Base-by-base conservation (phyloP, 805 yeast genomes). In the Metschnikowia continentalis region DNA sequence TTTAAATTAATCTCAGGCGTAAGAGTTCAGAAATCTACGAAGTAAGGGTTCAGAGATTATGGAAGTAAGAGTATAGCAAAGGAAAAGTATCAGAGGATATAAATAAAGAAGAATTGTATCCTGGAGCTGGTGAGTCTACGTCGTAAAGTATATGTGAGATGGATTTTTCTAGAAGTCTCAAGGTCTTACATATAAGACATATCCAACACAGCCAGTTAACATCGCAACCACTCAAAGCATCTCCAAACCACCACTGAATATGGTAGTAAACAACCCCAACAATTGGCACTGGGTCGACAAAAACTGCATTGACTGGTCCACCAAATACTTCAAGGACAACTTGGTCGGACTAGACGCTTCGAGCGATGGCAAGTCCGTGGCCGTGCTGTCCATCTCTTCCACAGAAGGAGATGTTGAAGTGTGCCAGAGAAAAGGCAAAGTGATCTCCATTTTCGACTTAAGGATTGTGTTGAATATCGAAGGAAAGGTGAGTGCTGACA, bases 251-350 rank as follows among this genome's bases (percentile, higher is more conserved):
- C 42, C 32, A 13, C 19, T 39, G 40, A 61, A 48, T 36, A 92
- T 92, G 97, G 97, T 88, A 38, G 91, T 94, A 32, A 86, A 90
- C 71, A 94, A 92, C 78, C 98, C 98, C 37, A 94, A 94, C 70
- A 92, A 92, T 74, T 92, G 99, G 99, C 99, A 94, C 77, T 94
- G 98, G 98, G 97, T 91, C 55, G 97, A 92, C 72, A 92, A 92
- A 70, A 94, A 94, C 76, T 94, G 99, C 72, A 79, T 92, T 51
- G 84, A 81, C 50, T 94, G 99, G 99, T 79, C 97, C 11, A 82
- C 82, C 54, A 76, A 79, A 38, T 92, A 92, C 68, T 88, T 94
- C 67, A 68, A 71, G 32, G 78, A 80, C 43, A 78, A 82, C 42
- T 72, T 90, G 47, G 74, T 75, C 10, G 86, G 85, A 0, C 55